These are phyloP conservation scores for Raffaelea arxii DNA, from an alignment of 2,329 filamentous ascomycete genomes.

Conservation along the genomic window DNA sequence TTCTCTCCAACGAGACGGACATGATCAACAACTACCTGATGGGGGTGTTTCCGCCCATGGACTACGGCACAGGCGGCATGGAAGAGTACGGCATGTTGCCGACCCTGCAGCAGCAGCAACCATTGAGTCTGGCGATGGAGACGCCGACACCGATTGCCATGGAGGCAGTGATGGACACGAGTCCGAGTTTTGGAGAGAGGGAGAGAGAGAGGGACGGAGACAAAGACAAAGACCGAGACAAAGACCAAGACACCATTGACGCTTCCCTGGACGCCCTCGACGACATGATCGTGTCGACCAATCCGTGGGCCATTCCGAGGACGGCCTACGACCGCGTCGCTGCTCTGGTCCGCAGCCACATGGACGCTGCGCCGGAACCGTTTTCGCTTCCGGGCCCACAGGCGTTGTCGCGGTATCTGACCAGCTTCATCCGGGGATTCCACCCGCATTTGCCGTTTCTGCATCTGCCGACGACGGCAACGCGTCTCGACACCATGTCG, in stretches of 20 bases:
- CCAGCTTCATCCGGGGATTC: background rate
- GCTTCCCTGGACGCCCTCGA: background rate
- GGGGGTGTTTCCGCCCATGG: background rate
- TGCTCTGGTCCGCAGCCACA: background rate
- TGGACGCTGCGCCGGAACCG: background rate
- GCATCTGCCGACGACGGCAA: constrained; percentile 1
- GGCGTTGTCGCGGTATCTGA: background rate
- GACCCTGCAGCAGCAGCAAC: background rate
- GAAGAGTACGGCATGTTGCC: background rate
- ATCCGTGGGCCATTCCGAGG: background rate
- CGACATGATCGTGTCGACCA: background rate
- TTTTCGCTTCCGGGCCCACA: background rate
- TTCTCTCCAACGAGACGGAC: background rate
- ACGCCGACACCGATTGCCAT: background rate
- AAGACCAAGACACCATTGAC: background rate
- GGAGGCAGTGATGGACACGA: too few species aligned
- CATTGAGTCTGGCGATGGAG: background rate
- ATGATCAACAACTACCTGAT: background rate
- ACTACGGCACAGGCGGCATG: background rate
- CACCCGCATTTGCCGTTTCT: constrained; percentile 4
- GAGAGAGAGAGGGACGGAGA: too few species aligned
- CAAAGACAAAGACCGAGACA: background rate
- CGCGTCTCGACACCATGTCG: constrained; percentile 1
- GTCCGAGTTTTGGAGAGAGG: too few species aligned
- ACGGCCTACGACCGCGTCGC: background rate